Conservation (phyloP, 2,329 filamentous ascomycete species). For the Cytospora piceae region DNA sequence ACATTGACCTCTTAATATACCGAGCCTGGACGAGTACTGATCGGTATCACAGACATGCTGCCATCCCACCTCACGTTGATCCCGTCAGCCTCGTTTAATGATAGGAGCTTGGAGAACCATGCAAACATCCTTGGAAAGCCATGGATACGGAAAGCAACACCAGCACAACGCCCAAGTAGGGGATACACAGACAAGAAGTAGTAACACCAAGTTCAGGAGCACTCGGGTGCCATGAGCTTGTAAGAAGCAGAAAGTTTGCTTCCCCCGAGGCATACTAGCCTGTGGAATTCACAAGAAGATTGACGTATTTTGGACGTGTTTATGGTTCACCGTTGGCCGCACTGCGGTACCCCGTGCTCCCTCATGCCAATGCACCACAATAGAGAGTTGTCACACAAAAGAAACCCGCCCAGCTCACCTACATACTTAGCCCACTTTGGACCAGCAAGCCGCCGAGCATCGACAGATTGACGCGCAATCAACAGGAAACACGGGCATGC, state of each 20-base stretch:
- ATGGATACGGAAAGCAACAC: background rate
- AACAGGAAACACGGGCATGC: conserved; percentile 9
- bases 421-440: background rate
- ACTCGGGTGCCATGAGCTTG: conserved; percentile 4
- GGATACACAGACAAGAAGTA: background rate
- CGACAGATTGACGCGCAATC: background rate
- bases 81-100: conserved; percentile 15
- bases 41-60: background rate
- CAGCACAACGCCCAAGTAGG: conserved; percentile 2
- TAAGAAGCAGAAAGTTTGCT: conserved; percentile 3
- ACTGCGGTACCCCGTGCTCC: conserved; percentile 1
- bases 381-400: conserved; percentile 3
- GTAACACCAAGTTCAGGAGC: background rate
- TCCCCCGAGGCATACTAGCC: background rate
- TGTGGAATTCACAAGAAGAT: background rate
- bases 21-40: conserved; percentile 2
- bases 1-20: conserved; percentile 24
- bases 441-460: conserved; percentile 11
- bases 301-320: background rate
- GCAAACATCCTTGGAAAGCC: conserved; percentile 13
- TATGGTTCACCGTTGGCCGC: background rate
- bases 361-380: conserved; percentile 9
- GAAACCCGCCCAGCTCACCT: conserved; percentile 11
- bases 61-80: background rate
- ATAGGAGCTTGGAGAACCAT: conserved; percentile 13